Base-by-base conservation (phyloP, 108 stramenopile genomes). In the Ochromonas danica region DNA sequence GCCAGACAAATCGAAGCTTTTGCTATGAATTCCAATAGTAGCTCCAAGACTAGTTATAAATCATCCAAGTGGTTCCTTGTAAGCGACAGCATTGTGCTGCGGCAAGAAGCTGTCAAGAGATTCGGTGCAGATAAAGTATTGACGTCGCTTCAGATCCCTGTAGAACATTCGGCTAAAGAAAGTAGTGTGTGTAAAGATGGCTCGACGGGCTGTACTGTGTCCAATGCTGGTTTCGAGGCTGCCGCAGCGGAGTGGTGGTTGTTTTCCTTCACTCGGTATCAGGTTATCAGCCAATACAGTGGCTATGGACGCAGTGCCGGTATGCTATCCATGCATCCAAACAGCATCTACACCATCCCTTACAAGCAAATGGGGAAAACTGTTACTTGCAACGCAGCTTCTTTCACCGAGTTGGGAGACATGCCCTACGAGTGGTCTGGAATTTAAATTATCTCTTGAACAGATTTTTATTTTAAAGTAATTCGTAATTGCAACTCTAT, bases 151-250 rank as follows among this genome's bases (percentile, higher is more conserved):
- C n/a, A 75, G 14, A 41, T 75, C 14, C 36, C 6, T 33, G 38
- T 42, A 6, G 72, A 75, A 41, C 72, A 75, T 33, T 57, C 72
- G 6, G 25, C 72, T 57, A 75, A 75, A 60, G 72, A 75, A 60
- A 35, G 33, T 33, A 75, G 43, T 22, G 72, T 75, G 3, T 75
- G 72, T 41, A 14, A 6, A 51, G 45, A 51, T 6, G 45, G 45
- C 22, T 14, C 6, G 6, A 36, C 17, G 3, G 25, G 25, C 35
- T 67, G 63, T 67, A 38, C 72, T 30, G 72, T 75, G 72, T 30
- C n/a, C 6, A 3, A 14, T 6, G 10, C 36, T 45, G 72, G 72
- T 14, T 75, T 42, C 72, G 38, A 3, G 28, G 40, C 27, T 42
- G 72, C 72, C 38, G 72, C 72, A 10, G 72, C 72, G 6, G 72